Evolutionary conservation across 2,329 filamentous ascomycete species (phyloP).

Genomic region (Colletotrichum abscissum): DNA sequence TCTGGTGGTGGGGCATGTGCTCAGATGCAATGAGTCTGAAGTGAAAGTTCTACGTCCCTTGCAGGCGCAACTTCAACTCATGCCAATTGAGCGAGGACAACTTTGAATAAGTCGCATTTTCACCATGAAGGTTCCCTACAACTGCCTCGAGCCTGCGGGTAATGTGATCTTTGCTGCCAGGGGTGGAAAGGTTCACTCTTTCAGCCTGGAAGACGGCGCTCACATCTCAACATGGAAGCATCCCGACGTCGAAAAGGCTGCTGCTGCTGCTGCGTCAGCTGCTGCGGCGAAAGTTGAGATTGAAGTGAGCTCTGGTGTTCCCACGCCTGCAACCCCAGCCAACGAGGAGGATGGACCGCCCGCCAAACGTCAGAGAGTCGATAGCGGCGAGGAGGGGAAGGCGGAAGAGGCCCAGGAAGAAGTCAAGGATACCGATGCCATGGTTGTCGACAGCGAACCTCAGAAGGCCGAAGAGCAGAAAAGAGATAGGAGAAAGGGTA

Average conservation of each 20-base stretch:
- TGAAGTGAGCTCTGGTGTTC: slow-evolving; percentile 39
- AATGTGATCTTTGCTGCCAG: slow-evolving; percentile 78
- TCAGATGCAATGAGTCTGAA: slow-evolving; percentile 7
- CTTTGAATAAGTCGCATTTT: background rate
- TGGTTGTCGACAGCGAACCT: slow-evolving; percentile 38
- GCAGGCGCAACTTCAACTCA: background rate
- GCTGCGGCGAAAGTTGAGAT: slow-evolving; percentile 42
- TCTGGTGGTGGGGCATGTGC: slow-evolving; percentile 8
- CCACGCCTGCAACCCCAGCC: slow-evolving; percentile 12
- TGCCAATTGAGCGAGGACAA: slow-evolving; percentile 5
- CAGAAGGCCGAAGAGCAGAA: slow-evolving; percentile 41
- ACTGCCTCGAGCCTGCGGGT: slow-evolving; percentile 66
- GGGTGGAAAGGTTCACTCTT: slow-evolving; percentile 77
- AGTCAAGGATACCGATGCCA: slow-evolving; percentile 37
- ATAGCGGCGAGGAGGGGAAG: slow-evolving; percentile 46
- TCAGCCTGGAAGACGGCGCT: slow-evolving; percentile 67
- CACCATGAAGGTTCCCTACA: slow-evolving; percentile 70
- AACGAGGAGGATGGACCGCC: slow-evolving; percentile 47
- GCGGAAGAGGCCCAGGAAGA: slow-evolving; percentile 41
- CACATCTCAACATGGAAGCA: slow-evolving; percentile 73
- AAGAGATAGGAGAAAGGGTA: slow-evolving; percentile 40
- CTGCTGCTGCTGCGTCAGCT: slow-evolving; percentile 37
- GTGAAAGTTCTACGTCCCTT: slow-evolving; percentile 26
- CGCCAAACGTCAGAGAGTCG: slow-evolving; percentile 55
- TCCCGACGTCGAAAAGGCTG: slow-evolving; percentile 51